phyloP scores from a whole-genome alignment of 306 rosid species.

The Gastrolobium bilobum region DNA sequence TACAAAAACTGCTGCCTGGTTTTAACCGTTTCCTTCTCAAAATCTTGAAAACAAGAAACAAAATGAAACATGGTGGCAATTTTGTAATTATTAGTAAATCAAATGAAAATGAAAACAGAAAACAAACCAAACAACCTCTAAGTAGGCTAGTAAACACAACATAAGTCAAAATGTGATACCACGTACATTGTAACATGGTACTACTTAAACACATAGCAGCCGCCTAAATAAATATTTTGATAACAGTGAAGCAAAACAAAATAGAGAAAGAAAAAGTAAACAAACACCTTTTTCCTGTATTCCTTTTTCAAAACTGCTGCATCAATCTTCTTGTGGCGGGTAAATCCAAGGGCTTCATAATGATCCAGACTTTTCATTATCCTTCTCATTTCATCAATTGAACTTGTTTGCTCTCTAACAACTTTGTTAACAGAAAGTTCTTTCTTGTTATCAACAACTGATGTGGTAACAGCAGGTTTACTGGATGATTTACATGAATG shows the following conservation, averaged over 20 bases:
- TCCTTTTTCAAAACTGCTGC: constrained; percentile 74
- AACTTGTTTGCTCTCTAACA: constrained; percentile 63
- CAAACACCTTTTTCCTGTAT: constrained; percentile 80
- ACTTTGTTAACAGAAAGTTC: constrained; percentile 69
- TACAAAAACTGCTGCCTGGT: constrained; percentile 3
- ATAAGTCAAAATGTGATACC: constrained; percentile 30
- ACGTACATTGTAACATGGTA: not conserved
- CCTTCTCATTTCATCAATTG: constrained; percentile 87
- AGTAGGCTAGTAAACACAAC: not conserved
- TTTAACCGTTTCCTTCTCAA: not conserved
- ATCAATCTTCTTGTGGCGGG: constrained; percentile 84
- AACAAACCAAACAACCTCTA: constrained; percentile 4
- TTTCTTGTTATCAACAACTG: constrained; percentile 62
- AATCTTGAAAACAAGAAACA: constrained; percentile 7
- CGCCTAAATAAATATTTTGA: constrained; percentile 14
- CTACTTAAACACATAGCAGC: constrained; percentile 6
- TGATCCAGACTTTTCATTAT: constrained; percentile 78
- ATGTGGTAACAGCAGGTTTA: constrained; percentile 62
- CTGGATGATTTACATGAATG: constrained; percentile 83
- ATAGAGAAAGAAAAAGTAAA: constrained; percentile 16
- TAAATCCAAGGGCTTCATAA: constrained; percentile 87
- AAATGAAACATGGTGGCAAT: not conserved
- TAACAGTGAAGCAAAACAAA: constrained; percentile 4
- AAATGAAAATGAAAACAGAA: constrained; percentile 9
- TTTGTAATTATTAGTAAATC: constrained; percentile 7